Percentiles rank a stretch among this genome's conserved stretches.
These are phyloP conservation scores for Pseudogymnoascus verrucosus DNA, from an alignment of 2,329 filamentous ascomycete species.

Conservation along the genomic window DNA sequence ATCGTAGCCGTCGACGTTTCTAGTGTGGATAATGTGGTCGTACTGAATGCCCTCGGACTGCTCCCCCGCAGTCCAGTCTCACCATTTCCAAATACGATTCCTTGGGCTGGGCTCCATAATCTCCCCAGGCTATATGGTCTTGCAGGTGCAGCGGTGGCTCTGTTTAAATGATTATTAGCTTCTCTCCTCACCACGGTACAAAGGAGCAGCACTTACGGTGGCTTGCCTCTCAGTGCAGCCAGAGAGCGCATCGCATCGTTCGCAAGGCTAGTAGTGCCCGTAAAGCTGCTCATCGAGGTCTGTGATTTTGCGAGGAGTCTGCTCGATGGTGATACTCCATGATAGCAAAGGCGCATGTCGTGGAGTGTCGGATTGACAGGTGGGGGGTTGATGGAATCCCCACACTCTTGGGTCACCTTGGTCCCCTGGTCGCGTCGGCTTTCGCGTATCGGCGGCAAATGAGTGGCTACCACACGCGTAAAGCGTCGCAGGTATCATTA, in stretches of 20 bases:
- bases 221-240: slow-evolving; percentile 14
- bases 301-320: slow-evolving; percentile 21
- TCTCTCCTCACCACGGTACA: not conserved
- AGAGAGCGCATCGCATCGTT: slow-evolving; percentile 18
- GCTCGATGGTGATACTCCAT: slow-evolving; percentile 29
- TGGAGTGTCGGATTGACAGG: slow-evolving; percentile 9
- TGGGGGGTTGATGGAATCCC: not conserved
- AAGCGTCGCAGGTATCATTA: not conserved
- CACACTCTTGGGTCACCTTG: not conserved
- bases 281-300: slow-evolving; percentile 18
- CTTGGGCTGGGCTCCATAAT: slow-evolving; percentile 32
- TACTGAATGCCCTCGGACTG: not conserved
- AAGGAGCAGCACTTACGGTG: slow-evolving; percentile 16
- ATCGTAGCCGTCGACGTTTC: not conserved
- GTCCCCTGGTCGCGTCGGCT: not conserved
- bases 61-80: not conserved
- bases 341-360: slow-evolving; percentile 28
- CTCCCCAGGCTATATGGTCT: slow-evolving; percentile 13
- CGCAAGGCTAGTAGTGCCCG: slow-evolving; percentile 14
- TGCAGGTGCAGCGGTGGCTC: not conserved
- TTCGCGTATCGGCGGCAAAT: slow-evolving; percentile 5
- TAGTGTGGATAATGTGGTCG: not conserved
- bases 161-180: slow-evolving; percentile 10
- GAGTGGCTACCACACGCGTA: not conserved
- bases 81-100: slow-evolving; percentile 31